Base-by-base conservation (phyloP, 2,329 filamentous ascomycete species). In the Nothomitra cinnamomea region DNA sequence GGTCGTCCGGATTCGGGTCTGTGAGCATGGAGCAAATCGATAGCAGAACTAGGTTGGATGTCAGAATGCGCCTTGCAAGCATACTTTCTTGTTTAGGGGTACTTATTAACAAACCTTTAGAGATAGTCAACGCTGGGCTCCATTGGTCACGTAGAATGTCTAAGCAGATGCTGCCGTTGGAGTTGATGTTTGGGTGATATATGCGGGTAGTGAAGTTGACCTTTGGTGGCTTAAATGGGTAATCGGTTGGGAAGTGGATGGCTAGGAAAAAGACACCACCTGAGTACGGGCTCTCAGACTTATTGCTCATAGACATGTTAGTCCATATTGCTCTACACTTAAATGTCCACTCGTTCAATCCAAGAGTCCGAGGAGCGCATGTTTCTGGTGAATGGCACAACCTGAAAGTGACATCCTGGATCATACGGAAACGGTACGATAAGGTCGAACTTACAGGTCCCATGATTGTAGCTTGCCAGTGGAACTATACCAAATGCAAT, bases 391-490 rank as follows among this genome's bases (percentile, higher is more conserved):
- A n/a, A n/a, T n/a, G n/a, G n/a, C n/a, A n/a, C n/a, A n/a, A n/a
- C n/a, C n/a, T n/a, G n/a, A n/a, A n/a, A n/a, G n/a, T n/a, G n/a
- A n/a, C n/a, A n/a, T n/a, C n/a, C n/a, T n/a, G n/a, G n/a, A n/a
- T n/a, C n/a, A n/a, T n/a, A n/a, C 41, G 41, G 8, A 13, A 45
- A 45, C 13, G 56, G 55, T 58, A 47, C 49, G 59, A 60, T 61
- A 65, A 57, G 56, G 62, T 52, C 54, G 57, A 55, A 81, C 87
- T 81, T 82, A 94, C 87, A 69, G 92, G 92, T 72, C 92, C 92
- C 92, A 98, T 98, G 70, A 98, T 98, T 53, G 92, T 98, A 65
- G 92, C 92, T 83, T 98, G 92, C 92, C 92, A 98, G 82, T 96
- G 92, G 69, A 98, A 98, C 90, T 98, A 64, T 64, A 49, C 48